A percentile compares a stretch with the other conserved stretches of the same genome.
phyloP scores from a whole-genome alignment of 306 rosid species.

The Potentilla sterilis region DNA sequence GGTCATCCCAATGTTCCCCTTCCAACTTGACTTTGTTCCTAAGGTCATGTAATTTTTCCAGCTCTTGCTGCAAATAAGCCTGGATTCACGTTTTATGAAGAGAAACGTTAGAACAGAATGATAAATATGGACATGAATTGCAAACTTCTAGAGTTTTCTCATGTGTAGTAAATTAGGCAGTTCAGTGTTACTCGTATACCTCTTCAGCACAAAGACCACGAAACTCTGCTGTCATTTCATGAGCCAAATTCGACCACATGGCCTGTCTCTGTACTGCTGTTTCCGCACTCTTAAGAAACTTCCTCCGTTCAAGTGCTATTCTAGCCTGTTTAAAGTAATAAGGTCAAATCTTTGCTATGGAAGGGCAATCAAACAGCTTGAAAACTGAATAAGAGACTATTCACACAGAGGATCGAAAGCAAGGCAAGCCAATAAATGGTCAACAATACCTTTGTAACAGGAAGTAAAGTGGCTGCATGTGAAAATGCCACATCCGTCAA shows the following conservation, averaged over 20 bases:
- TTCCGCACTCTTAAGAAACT: slow-evolving; percentile 89
- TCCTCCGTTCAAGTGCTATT: slow-evolving; percentile 94
- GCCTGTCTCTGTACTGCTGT: slow-evolving; percentile 92
- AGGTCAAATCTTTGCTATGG: slow-evolving; percentile 22
- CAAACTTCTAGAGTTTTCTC: background rate
- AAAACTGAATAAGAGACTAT: slow-evolving; percentile 13
- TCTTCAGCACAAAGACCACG: slow-evolving; percentile 99
- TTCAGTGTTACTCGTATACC: slow-evolving; percentile 43
- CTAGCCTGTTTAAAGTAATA: slow-evolving; percentile 69
- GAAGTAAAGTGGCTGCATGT: slow-evolving; percentile 97
- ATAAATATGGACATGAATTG: background rate
- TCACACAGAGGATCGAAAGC: slow-evolving; percentile 17
- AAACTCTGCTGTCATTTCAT: slow-evolving; percentile 98
- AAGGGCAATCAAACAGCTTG: slow-evolving; percentile 18
- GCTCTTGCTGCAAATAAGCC: slow-evolving; percentile 99
- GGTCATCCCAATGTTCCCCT: slow-evolving; percentile 99
- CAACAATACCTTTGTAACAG: slow-evolving; percentile 80
- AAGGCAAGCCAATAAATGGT: background rate
- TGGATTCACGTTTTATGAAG: slow-evolving; percentile 41
- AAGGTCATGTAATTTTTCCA: slow-evolving; percentile 89
- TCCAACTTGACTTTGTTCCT: slow-evolving; percentile 97
- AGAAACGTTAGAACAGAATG: slow-evolving; percentile 13
- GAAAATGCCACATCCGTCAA: slow-evolving; percentile 97
- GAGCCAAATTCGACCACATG: slow-evolving; percentile 98
- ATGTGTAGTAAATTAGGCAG: background rate